phyloP scores from a whole-genome alignment of 202 grass and related monocot genomes.

The Schoenoplectus tabernaemontani region DNA sequence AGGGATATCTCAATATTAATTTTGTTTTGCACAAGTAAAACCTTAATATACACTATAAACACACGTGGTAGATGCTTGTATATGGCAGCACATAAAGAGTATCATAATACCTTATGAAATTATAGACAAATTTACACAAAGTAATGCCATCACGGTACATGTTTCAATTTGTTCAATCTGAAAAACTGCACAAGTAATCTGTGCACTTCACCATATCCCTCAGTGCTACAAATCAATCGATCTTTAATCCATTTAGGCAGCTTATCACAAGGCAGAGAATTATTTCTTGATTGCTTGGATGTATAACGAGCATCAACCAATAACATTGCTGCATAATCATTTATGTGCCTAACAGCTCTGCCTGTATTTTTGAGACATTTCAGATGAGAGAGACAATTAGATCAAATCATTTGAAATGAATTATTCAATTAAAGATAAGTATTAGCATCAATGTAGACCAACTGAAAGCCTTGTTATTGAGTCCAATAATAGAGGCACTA shows the following conservation, averaged over 20 bases:
- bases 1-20: no score
- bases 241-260: conserved; percentile 88
- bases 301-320: conserved; percentile 77
- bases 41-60: no score
- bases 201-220: conserved; percentile 77
- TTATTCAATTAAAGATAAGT: no score
- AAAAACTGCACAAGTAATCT: conserved; percentile 65
- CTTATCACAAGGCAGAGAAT: conserved; percentile 50
- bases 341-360: conserved; percentile 90
- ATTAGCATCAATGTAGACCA: no score
- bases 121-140: neutral
- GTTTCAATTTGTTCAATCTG: conserved; percentile 53
- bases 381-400: neutral
- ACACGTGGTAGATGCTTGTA: no score
- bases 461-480: no score
- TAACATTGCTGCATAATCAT: conserved; percentile 91
- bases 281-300: conserved; percentile 27
- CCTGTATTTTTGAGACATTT: conserved; percentile 42
- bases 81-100: no score
- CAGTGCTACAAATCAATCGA: conserved; percentile 38
- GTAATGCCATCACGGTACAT: conserved; percentile 16
- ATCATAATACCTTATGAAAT: neutral
- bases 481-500: no score
- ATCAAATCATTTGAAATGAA: no score
- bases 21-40: no score